These are phyloP conservation scores for Coemansia sp. DNA, from an alignment of 192 early-diverging fungal species.

Conservation along the genomic window DNA sequence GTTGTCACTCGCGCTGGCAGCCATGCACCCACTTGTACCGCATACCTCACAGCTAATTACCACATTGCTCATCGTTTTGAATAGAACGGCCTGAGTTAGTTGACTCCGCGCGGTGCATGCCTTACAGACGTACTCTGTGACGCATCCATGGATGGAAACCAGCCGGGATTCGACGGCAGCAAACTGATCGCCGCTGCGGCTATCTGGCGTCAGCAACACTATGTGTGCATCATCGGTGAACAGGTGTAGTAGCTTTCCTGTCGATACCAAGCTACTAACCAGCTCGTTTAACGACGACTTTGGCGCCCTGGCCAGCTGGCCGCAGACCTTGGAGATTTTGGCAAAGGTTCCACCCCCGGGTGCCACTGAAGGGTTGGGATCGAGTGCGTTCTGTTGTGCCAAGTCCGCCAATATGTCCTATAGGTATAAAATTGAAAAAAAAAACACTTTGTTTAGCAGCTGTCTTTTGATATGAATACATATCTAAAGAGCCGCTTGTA, in stretches of 20 bases:
- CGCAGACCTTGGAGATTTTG: slow-evolving; percentile 37
- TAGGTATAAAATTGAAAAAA: neutral
- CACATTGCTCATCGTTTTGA: slow-evolving; percentile 29
- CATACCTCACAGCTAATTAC: slow-evolving; percentile 31
- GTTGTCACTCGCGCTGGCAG: neutral
- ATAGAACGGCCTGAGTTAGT: slow-evolving; percentile 47
- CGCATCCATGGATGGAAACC: slow-evolving; percentile 30
- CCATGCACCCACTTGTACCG: slow-evolving; percentile 17
- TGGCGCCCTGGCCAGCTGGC: slow-evolving; percentile 16
- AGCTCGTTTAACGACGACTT: slow-evolving; percentile 14
- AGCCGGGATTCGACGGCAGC: slow-evolving; percentile 25
- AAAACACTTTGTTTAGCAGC: neutral
- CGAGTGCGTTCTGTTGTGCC: slow-evolving; percentile 5
- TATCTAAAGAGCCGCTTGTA: neutral
- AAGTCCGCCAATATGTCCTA: slow-evolving; percentile 15
- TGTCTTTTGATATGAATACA: neutral
- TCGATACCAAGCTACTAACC: slow-evolving; percentile 9
- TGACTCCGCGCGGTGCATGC: slow-evolving; percentile 32
- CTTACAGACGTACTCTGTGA: slow-evolving; percentile 28
- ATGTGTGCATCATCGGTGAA: slow-evolving; percentile 38
- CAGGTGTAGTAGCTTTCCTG: slow-evolving; percentile 22
- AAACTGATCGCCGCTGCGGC: slow-evolving; percentile 1
- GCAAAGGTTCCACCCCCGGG: neutral
- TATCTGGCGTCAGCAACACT: slow-evolving; percentile 10
- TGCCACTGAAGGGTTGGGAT: neutral